These are phyloP conservation scores for Thielaviopsis euricoi DNA, from an alignment of 2,329 filamentous ascomycete species.

Conservation along the genomic window DNA sequence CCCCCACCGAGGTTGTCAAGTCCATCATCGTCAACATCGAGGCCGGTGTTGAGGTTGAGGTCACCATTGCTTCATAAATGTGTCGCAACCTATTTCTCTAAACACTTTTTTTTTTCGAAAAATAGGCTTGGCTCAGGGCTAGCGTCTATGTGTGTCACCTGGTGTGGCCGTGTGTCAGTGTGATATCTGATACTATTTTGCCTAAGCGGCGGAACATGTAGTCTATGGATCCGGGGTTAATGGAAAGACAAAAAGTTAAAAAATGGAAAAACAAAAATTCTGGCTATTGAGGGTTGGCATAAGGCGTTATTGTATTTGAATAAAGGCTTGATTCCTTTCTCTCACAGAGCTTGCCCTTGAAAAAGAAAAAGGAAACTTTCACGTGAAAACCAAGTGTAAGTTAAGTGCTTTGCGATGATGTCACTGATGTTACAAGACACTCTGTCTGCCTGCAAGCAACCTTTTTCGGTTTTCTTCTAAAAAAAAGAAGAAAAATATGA, in stretches of 20 bases:
- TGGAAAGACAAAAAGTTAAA: constrained; percentile 8
- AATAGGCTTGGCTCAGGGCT: not conserved
- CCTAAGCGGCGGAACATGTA: not conserved
- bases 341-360: too few relatives aligned
- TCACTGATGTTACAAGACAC: too few relatives aligned
- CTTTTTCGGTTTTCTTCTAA: too few relatives aligned
- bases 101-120: not conserved
- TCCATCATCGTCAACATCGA: constrained; percentile 94
- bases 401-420: constrained; percentile 3
- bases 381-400: not conserved
- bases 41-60: constrained; percentile 84
- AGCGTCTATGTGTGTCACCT: not conserved
- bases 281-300: constrained; percentile 2
- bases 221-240: not conserved
- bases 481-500: too few relatives aligned
- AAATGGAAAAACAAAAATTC: constrained; percentile 5
- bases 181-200: not conserved
- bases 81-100: not conserved
- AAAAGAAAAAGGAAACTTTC: too few relatives aligned
- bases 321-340: constrained; percentile 8
- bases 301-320: constrained; percentile 7
- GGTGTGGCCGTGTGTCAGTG: not conserved
- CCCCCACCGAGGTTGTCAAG: constrained; percentile 95
- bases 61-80: constrained; percentile 70
- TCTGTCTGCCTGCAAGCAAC: too few relatives aligned